These are phyloP conservation scores for Amaranthus hypochondriacus DNA, from an alignment of 148 eudicot species.

Conservation along the genomic window DNA sequence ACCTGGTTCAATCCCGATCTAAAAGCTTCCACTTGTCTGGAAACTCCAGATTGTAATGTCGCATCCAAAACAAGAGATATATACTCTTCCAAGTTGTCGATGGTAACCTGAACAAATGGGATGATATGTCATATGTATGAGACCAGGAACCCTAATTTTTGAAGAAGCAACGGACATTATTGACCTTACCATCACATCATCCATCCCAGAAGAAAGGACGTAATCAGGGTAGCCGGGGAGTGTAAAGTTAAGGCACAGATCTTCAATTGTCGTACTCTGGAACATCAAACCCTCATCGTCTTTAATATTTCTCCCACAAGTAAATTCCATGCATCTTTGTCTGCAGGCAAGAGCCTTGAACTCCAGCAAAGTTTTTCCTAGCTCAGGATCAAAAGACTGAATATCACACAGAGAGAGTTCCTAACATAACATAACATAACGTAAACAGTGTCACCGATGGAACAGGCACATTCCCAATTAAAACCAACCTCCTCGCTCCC, in stretches of 20 bases:
- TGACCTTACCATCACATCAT: conserved; percentile 52
- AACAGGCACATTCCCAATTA: conserved; percentile 1
- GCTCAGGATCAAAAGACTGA: conserved; percentile 76
- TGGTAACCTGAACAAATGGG: conserved; percentile 45
- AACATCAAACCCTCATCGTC: conserved; percentile 34
- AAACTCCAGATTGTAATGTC: conserved; percentile 68
- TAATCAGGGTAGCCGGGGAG: conserved; percentile 96
- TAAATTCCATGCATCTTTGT: conserved; percentile 35
- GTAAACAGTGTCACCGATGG: not conserved
- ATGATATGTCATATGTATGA: conserved; percentile 13
- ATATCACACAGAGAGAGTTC: conserved; percentile 81
- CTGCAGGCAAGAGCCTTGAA: conserved; percentile 78
- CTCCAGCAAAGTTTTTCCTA: conserved; percentile 66
- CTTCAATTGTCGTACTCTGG: conserved; percentile 60
- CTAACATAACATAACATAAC: conserved; percentile 30
- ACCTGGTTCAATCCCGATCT: conserved; percentile 91
- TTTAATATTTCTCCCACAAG: conserved; percentile 24
- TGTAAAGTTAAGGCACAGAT: conserved; percentile 80
- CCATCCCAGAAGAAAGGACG: conserved; percentile 37
- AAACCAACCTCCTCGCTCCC: not conserved
- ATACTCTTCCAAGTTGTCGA: conserved; percentile 70
- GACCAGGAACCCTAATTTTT: not conserved
- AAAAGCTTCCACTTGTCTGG: conserved; percentile 87
- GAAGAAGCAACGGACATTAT: not conserved
- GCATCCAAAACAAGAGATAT: conserved; percentile 72